Evolutionary conservation across 176 grass and related monocot genomes (phyloP).

Genomic region (Oryza coarctata): DNA sequence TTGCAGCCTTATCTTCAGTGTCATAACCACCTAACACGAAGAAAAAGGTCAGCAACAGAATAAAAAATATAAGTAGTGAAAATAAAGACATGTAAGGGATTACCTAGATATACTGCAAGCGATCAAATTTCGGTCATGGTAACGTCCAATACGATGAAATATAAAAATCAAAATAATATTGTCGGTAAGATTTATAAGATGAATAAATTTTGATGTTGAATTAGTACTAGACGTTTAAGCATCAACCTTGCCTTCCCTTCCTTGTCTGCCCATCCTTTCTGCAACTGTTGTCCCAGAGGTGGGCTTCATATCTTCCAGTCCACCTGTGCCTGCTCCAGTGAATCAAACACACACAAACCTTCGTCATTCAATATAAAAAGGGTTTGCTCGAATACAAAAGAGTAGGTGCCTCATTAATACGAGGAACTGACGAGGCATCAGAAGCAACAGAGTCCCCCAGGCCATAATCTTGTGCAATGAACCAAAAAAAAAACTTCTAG

Average conservation of each 20-base stretch:
- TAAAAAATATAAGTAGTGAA: not conserved
- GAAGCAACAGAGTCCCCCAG: not conserved
- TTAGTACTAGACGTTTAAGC: not conserved
- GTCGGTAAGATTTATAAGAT: not conserved
- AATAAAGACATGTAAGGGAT: not conserved
- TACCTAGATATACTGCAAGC: constrained; percentile 73
- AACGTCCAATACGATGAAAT: constrained; percentile 22
- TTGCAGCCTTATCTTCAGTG: constrained; percentile 94
- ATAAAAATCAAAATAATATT: constrained; percentile 10
- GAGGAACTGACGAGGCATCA: constrained; percentile 18
- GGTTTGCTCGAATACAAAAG: constrained; percentile 1
- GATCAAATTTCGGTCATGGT: constrained; percentile 25
- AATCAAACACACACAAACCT: constrained; percentile 42
- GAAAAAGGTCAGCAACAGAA: not conserved
- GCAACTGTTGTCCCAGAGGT: constrained; percentile 98
- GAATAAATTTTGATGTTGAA: not conserved
- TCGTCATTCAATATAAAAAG: constrained; percentile 26
- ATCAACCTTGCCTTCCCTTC: constrained; percentile 95
- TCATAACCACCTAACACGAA: constrained; percentile 81
- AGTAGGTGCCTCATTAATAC: not conserved
- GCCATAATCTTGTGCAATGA: not conserved
- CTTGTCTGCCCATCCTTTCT: constrained; percentile 95
- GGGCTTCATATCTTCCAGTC: constrained; percentile 97
- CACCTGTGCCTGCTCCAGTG: constrained; percentile 84
- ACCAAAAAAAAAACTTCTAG: not conserved